phyloP scores from a whole-genome alignment of 2,329 filamentous ascomycete genomes.

The Hyphodiscus sp. region DNA sequence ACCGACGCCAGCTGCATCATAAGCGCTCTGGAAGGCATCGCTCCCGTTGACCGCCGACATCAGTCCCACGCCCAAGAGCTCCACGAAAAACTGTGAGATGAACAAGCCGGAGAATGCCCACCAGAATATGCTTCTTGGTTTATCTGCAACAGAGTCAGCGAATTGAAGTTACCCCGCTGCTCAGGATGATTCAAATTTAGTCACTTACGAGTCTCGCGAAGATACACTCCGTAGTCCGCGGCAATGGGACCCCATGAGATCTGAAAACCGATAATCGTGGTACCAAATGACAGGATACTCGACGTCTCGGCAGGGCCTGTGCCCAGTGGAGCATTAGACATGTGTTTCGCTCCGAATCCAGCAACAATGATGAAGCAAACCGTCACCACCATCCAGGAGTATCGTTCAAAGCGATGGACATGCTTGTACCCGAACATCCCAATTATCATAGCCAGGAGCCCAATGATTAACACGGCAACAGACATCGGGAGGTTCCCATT shows the following conservation, averaged over 20 bases:
- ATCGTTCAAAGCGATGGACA: conserved; percentile 17
- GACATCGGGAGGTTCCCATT: conserved; percentile 19
- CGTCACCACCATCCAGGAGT: conserved; percentile 17
- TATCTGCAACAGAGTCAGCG: conserved; percentile 36
- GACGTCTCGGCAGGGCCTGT: conserved; percentile 51
- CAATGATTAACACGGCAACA: conserved; percentile 20
- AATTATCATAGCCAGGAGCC: conserved; percentile 14
- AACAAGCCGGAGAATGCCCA: conserved; percentile 64
- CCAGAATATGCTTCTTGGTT: conserved; percentile 8
- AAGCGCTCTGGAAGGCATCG: conserved; percentile 33
- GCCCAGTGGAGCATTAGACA: conserved; percentile 49
- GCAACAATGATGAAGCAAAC: conserved; percentile 14
- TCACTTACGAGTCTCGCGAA: conserved; percentile 33
- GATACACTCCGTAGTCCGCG: conserved; percentile 72
- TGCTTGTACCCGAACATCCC: conserved; percentile 20
- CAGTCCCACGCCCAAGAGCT: neutral
- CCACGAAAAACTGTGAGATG: conserved; percentile 2
- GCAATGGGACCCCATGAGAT: conserved; percentile 67
- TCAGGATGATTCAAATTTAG: neutral
- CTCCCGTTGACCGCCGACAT: neutral
- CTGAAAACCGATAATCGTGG: conserved; percentile 59
- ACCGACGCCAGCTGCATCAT: conserved; percentile 49
- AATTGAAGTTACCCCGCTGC: neutral
- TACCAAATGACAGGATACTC: conserved; percentile 54
- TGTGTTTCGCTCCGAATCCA: conserved; percentile 33